Conservation (phyloP, 1,284 basidiomycete species). For the Malassezia slooffiae region DNA sequence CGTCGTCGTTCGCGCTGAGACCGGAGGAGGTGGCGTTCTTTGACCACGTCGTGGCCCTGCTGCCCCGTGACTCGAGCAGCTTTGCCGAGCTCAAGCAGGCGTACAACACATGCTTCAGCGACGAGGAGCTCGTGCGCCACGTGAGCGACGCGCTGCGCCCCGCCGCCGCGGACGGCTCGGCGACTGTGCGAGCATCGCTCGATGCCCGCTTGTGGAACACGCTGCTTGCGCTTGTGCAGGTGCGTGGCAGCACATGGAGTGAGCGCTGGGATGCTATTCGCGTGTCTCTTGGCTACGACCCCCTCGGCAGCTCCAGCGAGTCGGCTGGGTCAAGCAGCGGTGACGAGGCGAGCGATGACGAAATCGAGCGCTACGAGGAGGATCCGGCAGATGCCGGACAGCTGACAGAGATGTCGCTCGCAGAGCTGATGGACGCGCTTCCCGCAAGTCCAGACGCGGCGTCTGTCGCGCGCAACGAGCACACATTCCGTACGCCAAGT, state of each 20-base stretch:
- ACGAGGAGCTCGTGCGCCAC: constrained; percentile 3
- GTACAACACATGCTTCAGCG: constrained; percentile 20
- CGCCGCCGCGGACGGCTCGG: background rate
- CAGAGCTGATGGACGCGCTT: no score
- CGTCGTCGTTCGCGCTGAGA: constrained; percentile 18
- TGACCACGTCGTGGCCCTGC: constrained; percentile 22
- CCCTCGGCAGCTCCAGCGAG: constrained; percentile 5
- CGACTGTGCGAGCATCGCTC: constrained; percentile 14
- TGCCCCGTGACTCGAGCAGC: constrained; percentile 24
- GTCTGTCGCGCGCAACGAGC: no score
- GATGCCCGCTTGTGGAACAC: constrained; percentile 38
- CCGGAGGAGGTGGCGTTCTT: constrained; percentile 33
- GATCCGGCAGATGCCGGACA: no score
- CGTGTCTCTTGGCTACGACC: constrained; percentile 34
- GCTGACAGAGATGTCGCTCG: no score
- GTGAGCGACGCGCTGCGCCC: background rate
- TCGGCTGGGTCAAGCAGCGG: no score
- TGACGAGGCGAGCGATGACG: no score
- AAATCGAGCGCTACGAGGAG: no score
- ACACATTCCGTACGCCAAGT: no score
- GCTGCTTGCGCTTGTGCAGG: constrained; percentile 36
- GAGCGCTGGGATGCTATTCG: constrained; percentile 41
- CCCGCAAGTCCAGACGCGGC: no score
- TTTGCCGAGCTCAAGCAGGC: constrained; percentile 36
- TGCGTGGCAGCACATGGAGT: constrained; percentile 33